Percentiles rank a stretch among this genome's conserved stretches.
Conservation (phyloP, 1,139 yeast species). For the Geotrichum carabidarum region DNA sequence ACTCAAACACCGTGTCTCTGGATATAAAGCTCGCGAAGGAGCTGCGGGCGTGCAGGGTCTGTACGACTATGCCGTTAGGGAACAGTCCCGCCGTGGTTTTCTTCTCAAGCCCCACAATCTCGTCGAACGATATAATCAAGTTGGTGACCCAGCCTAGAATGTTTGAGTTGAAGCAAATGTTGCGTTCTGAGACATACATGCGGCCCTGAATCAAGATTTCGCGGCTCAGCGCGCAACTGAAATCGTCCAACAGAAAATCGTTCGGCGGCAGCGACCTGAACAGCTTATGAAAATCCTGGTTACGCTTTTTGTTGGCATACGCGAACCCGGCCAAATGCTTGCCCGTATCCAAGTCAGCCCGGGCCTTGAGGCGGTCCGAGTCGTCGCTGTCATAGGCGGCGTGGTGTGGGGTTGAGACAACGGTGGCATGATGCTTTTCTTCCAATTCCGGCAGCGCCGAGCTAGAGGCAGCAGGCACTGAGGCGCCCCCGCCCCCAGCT, state of each 20-base stretch:
- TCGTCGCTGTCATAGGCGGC: conserved; percentile 2
- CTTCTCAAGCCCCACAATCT: conserved; percentile 70
- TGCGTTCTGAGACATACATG: conserved; percentile 72
- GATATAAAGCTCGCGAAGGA: conserved; percentile 80
- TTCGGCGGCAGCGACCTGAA: conserved; percentile 65
- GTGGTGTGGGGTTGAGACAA: neutral
- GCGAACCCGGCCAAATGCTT: conserved; percentile 41
- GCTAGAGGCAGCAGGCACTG: neutral
- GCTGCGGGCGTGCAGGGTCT: conserved; percentile 61
- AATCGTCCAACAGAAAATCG: conserved; percentile 76
- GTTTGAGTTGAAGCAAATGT: conserved; percentile 86
- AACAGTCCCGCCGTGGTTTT: conserved; percentile 81
- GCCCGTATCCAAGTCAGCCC: conserved; percentile 38
- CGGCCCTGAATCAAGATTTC: conserved; percentile 92
- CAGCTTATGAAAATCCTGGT: conserved; percentile 71
- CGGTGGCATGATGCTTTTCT: neutral
- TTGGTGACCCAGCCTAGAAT: conserved; percentile 90
- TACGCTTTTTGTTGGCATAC: conserved; percentile 61
- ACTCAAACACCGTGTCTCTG: conserved; percentile 70
- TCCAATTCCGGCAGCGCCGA: neutral
- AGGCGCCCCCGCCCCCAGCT: too few species aligned
- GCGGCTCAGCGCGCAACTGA: conserved; percentile 81
- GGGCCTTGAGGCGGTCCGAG: conserved; percentile 8
- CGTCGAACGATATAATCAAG: conserved; percentile 64
- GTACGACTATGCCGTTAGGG: conserved; percentile 83